Conservation (phyloP, 2,329 filamentous ascomycete genomes). For the Aspergillus latus region DNA sequence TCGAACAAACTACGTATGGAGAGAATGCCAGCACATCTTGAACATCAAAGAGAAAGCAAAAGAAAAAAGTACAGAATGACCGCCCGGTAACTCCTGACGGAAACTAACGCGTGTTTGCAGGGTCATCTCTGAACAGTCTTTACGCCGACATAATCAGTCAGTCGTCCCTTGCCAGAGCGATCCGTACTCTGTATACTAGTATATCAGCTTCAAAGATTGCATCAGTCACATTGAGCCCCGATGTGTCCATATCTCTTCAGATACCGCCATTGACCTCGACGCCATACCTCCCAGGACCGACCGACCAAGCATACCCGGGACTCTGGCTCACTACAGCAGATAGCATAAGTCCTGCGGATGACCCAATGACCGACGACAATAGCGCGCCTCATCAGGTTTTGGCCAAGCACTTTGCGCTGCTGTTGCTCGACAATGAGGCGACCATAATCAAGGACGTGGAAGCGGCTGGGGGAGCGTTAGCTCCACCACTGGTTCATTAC, state of each 20-base stretch:
- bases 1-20: constrained; percentile 85
- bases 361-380: constrained; percentile 58
- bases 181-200: constrained; percentile 77
- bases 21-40: constrained; percentile 80
- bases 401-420: constrained; percentile 81
- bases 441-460: constrained; percentile 70
- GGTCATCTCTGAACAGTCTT: constrained; percentile 36
- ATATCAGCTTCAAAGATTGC: constrained; percentile 85
- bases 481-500: constrained; percentile 73
- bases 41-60: constrained; percentile 77
- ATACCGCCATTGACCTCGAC: constrained; percentile 66
- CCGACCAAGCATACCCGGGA: constrained; percentile 68
- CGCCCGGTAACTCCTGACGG: not conserved
- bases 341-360: constrained; percentile 70
- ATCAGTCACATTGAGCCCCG: constrained; percentile 70
- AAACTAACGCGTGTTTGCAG: constrained; percentile 25
- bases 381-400: constrained; percentile 56
- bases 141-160: constrained; percentile 52
- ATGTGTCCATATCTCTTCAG: constrained; percentile 61
- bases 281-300: constrained; percentile 67
- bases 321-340: constrained; percentile 88
- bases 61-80: constrained; percentile 50
- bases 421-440: constrained; percentile 80
- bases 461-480: constrained; percentile 71
- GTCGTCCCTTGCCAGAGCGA: constrained; percentile 78